Evolutionary conservation across 768 basidiomycete genomes (phyloP).

Genomic region (Pisolithus orientalis): DNA sequence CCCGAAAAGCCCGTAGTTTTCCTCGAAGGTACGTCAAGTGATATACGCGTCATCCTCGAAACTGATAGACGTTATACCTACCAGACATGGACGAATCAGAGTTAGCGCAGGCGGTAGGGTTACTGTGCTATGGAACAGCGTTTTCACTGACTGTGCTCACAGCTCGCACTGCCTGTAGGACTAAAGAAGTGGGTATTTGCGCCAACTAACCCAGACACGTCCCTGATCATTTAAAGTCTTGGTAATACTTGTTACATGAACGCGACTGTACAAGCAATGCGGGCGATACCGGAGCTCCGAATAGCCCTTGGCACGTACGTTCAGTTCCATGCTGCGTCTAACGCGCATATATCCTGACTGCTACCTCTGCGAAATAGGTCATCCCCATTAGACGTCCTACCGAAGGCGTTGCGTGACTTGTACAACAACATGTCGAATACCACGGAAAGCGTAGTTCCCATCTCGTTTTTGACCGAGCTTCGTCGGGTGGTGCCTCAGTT

Average conservation of each 20-base stretch:
- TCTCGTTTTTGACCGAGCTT: constrained; percentile 59
- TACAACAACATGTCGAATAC: constrained; percentile 71
- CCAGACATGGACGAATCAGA: constrained; percentile 81
- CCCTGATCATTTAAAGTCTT: constrained; percentile 34
- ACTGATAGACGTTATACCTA: constrained; percentile 13
- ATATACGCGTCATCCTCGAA: background rate
- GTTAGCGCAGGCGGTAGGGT: constrained; percentile 70
- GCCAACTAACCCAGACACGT: background rate
- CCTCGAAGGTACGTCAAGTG: constrained; percentile 59
- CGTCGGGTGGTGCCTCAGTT: constrained; percentile 87
- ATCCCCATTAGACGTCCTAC: constrained; percentile 36
- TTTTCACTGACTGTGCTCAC: constrained; percentile 3
- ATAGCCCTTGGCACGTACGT: constrained; percentile 56
- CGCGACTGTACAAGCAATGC: constrained; percentile 88
- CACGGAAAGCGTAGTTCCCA: constrained; percentile 68
- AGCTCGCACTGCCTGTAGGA: constrained; percentile 80
- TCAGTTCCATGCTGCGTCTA: background rate
- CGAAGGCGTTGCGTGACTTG: constrained; percentile 56
- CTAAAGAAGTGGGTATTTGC: constrained; percentile 54
- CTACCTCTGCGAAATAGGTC: constrained; percentile 17
- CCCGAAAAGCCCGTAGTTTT: constrained; percentile 77
- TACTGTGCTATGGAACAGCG: background rate
- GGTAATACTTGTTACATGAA: constrained; percentile 99
- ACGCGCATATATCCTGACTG: background rate
- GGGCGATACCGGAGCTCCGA: constrained; percentile 86